phyloP scores from a whole-genome alignment of 2,329 filamentous ascomycete genomes.

The Fusarium fujikuroi region DNA sequence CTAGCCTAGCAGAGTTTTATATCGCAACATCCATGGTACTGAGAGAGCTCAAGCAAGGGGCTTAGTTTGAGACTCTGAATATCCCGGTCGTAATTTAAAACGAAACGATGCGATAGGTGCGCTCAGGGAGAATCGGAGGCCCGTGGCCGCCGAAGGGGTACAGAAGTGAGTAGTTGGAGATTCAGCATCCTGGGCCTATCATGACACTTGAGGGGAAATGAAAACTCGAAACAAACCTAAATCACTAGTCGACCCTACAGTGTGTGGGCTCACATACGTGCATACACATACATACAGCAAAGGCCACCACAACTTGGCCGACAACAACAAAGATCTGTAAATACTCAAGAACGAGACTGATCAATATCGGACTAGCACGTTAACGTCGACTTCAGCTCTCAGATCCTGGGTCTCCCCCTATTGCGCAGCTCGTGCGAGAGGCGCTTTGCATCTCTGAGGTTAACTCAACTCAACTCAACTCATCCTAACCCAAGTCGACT shows the following conservation, averaged over 20 bases:
- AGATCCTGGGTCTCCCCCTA: not conserved
- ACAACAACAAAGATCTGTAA: conserved; percentile 3
- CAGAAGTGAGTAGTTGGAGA: not conserved
- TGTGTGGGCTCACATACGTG: not conserved
- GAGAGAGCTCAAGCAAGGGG: not conserved
- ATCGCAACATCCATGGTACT: conserved; percentile 7
- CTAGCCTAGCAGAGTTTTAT: conserved; percentile 16
- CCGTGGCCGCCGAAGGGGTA: not conserved
- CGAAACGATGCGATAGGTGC: conserved; percentile 11
- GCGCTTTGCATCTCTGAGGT: conserved; percentile 3
- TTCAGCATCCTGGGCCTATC: conserved; percentile 18
- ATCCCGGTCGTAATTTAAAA: conserved; percentile 27
- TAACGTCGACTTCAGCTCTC: not conserved
- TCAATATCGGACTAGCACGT: conserved; percentile 3
- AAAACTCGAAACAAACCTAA: conserved; percentile 21
- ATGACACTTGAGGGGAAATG: conserved; percentile 3
- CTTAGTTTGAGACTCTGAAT: not conserved
- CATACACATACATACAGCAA: not conserved
- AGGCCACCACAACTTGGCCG: not conserved
- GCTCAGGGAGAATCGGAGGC: conserved; percentile 4
- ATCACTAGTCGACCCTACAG: not conserved
- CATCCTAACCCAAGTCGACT: not conserved
- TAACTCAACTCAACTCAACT: conserved; percentile 12
- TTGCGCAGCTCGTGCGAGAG: conserved; percentile 10
- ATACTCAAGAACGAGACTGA: not conserved